A percentile compares a stretch with the other conserved stretches of the same genome.
These are phyloP conservation scores for Neoascochyta sp. DNA, from an alignment of 2,329 filamentous ascomycete species.

Conservation along the genomic window DNA sequence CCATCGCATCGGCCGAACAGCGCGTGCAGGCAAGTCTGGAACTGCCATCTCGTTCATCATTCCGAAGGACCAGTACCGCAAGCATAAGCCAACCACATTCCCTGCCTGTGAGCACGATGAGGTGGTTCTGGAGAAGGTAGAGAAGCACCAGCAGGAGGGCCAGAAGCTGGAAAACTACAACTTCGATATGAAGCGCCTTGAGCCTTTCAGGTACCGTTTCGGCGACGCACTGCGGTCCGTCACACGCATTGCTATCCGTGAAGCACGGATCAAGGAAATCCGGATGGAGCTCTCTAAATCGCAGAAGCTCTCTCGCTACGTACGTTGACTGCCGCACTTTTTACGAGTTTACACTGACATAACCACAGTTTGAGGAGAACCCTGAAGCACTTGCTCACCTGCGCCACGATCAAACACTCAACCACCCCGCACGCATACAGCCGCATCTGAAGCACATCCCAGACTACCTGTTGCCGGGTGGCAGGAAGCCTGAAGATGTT, in stretches of 20 bases:
- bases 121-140: constrained; percentile 74
- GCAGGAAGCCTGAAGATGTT: constrained; percentile 66
- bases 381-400: constrained; percentile 82
- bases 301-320: constrained; percentile 64
- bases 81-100: constrained; percentile 83
- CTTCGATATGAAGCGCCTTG: constrained; percentile 91
- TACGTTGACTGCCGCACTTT: constrained; percentile 7
- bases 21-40: constrained; percentile 82
- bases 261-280: constrained; percentile 83
- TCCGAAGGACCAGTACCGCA: constrained; percentile 74
- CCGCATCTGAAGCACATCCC: constrained; percentile 81
- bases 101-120: constrained; percentile 78
- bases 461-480: constrained; percentile 79
- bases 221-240: constrained; percentile 87
- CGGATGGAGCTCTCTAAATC: constrained; percentile 86
- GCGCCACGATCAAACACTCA: constrained; percentile 81
- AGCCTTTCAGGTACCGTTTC: constrained; percentile 85
- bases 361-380: constrained; percentile 86
- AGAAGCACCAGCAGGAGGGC: constrained; percentile 74
- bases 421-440: constrained; percentile 74
- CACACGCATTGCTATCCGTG: constrained; percentile 82
- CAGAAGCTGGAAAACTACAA: constrained; percentile 84
- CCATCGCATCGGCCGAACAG: constrained; percentile 93
- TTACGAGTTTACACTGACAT: constrained; percentile 9
- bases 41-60: constrained; percentile 97